These are phyloP conservation scores for Amanita thiersii DNA, from an alignment of 768 basidiomycete species.

Conservation along the genomic window DNA sequence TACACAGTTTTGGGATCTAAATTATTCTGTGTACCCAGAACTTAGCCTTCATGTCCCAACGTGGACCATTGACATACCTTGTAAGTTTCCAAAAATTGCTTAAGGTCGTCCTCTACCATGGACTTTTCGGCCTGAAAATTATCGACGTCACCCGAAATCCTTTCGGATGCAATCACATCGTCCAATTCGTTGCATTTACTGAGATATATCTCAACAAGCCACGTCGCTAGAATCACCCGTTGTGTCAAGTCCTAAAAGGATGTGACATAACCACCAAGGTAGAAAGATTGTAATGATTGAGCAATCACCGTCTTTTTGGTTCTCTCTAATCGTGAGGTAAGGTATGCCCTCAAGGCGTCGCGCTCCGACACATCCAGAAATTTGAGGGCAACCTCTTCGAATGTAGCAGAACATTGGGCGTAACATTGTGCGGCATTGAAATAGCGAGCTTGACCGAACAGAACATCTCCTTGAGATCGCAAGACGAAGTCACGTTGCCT, in stretches of 20 bases:
- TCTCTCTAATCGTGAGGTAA: constrained; percentile 80
- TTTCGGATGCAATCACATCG: constrained; percentile 86
- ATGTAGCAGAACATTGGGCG: constrained; percentile 78
- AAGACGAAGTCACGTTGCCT: constrained; percentile 80
- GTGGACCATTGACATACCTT: constrained; percentile 55
- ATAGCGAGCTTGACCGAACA: constrained; percentile 72
- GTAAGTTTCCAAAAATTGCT: constrained; percentile 91
- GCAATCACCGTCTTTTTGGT: constrained; percentile 69
- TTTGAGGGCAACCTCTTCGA: constrained; percentile 88
- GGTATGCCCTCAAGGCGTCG: constrained; percentile 84
- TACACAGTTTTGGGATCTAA: constrained; percentile 82
- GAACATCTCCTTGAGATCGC: constrained; percentile 72
- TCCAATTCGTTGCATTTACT: constrained; percentile 96
- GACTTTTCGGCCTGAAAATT: constrained; percentile 73
- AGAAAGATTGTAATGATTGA: neutral
- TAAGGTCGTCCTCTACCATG: constrained; percentile 88
- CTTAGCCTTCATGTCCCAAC: neutral
- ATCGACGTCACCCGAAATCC: constrained; percentile 71
- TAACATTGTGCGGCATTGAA: constrained; percentile 92
- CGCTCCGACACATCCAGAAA: constrained; percentile 87
- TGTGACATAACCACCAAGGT: neutral
- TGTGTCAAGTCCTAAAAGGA: constrained; percentile 74
- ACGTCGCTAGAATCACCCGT: constrained; percentile 95
- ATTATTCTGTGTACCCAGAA: constrained; percentile 46
- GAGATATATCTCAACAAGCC: constrained; percentile 96